Conservation (phyloP, 495 filamentous ascomycete genomes). For the Penicillium cosmopolitanum region DNA sequence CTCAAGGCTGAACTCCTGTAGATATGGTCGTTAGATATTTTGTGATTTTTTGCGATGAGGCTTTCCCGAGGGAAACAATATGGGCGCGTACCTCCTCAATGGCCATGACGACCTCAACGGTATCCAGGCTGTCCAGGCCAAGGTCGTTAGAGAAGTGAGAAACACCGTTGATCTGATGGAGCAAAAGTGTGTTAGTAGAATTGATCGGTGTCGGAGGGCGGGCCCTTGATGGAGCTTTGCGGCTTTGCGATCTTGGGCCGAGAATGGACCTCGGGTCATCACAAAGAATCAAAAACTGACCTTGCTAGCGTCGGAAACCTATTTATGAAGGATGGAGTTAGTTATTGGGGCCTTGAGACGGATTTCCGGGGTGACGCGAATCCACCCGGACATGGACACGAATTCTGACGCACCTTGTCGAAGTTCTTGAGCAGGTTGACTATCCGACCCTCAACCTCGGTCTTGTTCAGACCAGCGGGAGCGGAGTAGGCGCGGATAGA, state of each 20-base stretch:
- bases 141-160: slow-evolving; percentile 97
- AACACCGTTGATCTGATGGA: slow-evolving; percentile 69
- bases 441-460: slow-evolving; percentile 91
- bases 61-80: slow-evolving; percentile 24
- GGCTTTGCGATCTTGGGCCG: not conserved
- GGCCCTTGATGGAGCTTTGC: slow-evolving; percentile 5
- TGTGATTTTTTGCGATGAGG: slow-evolving; percentile 6
- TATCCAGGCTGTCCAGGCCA: slow-evolving; percentile 94
- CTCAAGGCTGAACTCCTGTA: slow-evolving; percentile 98
- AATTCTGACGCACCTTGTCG: slow-evolving; percentile 78
- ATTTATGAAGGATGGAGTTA: slow-evolving; percentile 16
- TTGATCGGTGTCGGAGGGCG: slow-evolving; percentile 7
- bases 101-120: slow-evolving; percentile 99
- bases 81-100: slow-evolving; percentile 86
- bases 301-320: slow-evolving; percentile 78
- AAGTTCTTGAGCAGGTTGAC: slow-evolving; percentile 89
- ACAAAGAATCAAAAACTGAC: slow-evolving; percentile 50
- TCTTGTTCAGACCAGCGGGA: slow-evolving; percentile 71
- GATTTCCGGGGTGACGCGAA: slow-evolving; percentile 15
- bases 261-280: slow-evolving; percentile 1
- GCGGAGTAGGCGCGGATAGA: slow-evolving; percentile 85
- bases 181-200: slow-evolving; percentile 19
- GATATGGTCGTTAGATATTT: slow-evolving; percentile 27
- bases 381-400: slow-evolving; percentile 12
- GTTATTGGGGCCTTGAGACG: slow-evolving; percentile 18